Evolutionary conservation across 2,329 filamentous ascomycete species (phyloP).

Genomic region (Penicillium griseofulvum): DNA sequence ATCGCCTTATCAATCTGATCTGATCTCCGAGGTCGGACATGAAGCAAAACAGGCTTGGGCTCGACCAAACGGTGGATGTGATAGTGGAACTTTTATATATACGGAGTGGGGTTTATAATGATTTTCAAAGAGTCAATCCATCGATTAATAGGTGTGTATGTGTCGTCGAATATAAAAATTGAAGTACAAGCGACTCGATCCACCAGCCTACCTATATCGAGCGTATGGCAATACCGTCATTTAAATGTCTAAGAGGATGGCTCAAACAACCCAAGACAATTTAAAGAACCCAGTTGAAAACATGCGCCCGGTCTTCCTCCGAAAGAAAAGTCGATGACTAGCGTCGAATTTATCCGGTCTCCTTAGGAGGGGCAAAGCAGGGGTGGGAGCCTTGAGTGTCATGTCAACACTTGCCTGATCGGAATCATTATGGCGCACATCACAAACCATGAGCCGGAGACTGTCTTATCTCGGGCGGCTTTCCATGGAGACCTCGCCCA

Average conservation of each 20-base stretch:
- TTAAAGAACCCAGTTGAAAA: no score
- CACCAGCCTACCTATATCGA: background rate
- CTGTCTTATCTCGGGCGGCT: background rate
- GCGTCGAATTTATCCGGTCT: background rate
- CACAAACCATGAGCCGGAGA: background rate
- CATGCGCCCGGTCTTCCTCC: no score
- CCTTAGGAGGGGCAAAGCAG: background rate
- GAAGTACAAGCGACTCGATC: no score
- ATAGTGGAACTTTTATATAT: background rate
- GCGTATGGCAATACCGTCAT: no score
- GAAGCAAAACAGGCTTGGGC: background rate
- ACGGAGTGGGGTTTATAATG: background rate
- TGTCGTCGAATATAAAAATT: background rate
- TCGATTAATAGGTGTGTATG: background rate
- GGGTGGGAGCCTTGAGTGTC: background rate
- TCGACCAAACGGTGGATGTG: background rate
- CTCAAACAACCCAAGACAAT: no score
- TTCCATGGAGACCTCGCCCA: background rate
- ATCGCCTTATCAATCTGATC: constrained; percentile 28
- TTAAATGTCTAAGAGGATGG: no score
- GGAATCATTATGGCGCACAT: background rate
- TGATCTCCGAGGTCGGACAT: constrained; percentile 27
- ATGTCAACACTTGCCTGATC: background rate
- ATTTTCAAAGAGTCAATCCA: background rate
- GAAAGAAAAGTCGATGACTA: background rate